Conservation (phyloP, 1,284 basidiomycete genomes). For the Rhodotorula sp. region DNA sequence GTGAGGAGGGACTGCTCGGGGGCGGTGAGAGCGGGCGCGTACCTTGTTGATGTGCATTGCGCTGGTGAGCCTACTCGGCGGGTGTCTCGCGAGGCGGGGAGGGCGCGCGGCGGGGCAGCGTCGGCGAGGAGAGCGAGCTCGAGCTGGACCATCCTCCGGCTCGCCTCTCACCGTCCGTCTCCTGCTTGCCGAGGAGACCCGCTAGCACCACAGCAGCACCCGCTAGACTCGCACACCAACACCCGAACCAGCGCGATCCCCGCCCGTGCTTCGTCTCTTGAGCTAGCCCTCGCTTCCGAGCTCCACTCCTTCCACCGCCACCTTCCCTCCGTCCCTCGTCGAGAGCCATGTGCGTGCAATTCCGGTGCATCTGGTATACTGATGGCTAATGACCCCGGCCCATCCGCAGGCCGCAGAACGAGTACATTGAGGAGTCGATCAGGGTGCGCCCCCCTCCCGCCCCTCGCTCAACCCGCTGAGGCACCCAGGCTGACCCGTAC, state of each 20-base stretch:
- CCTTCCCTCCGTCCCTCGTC: neutral
- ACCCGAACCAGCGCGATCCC: neutral
- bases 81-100: neutral
- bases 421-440: constrained; percentile 87
- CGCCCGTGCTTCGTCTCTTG: neutral
- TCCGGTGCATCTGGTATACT: neutral
- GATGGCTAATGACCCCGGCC: neutral
- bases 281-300: neutral
- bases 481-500: neutral
- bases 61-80: neutral
- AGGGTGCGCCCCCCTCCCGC: constrained; percentile 43
- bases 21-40: neutral
- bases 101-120: neutral
- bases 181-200: neutral
- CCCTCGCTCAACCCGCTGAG: constrained; percentile 45
- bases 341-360: neutral
- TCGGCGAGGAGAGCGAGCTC: neutral
- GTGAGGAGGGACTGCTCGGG: neutral
- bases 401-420: constrained; percentile 50
- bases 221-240: rapidly evolving
- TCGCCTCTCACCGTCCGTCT: neutral
- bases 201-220: neutral
- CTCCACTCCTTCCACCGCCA: neutral
- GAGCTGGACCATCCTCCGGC: neutral
- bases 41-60: constrained; percentile 41